Conservation (phyloP, 2,329 filamentous ascomycete genomes). For the Exophiala sp. region DNA sequence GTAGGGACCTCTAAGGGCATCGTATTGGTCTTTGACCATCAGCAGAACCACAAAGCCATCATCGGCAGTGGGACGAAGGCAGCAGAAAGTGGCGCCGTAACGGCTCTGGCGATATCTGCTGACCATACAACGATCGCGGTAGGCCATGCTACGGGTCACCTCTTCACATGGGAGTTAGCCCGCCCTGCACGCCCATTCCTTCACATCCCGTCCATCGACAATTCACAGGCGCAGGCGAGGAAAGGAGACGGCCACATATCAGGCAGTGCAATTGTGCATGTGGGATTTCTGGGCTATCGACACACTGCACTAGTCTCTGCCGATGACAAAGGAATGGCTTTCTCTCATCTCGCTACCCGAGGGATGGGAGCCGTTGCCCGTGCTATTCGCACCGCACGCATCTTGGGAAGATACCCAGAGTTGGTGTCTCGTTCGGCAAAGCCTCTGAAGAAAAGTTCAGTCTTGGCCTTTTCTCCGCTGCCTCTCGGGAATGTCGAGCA, state of each 20-base stretch:
- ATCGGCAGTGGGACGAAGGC: conserved; percentile 91
- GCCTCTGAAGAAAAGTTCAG: conserved; percentile 83
- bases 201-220: conserved; percentile 72
- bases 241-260: conserved; percentile 78
- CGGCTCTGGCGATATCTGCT: conserved; percentile 82
- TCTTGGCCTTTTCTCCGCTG: conserved; percentile 84
- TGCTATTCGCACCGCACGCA: conserved; percentile 82
- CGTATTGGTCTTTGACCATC: conserved; percentile 94
- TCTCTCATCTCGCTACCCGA: conserved; percentile 90
- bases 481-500: conserved; percentile 94
- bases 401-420: conserved; percentile 85
- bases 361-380: conserved; percentile 83
- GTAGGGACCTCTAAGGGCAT: conserved; percentile 92
- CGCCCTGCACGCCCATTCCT: conserved; percentile 83
- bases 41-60: conserved; percentile 89
- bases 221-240: conserved; percentile 60
- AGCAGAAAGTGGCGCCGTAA: conserved; percentile 86
- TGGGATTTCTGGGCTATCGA: conserved; percentile 91
- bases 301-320: conserved; percentile 94
- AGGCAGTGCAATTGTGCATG: conserved; percentile 73
- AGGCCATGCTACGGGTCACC: conserved; percentile 83
- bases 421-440: conserved; percentile 60
- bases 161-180: conserved; percentile 94
- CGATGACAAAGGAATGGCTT: conserved; percentile 94
- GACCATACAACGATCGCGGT: conserved; percentile 90